These are phyloP conservation scores for Bacidia rubella DNA, from an alignment of 495 filamentous ascomycete species.

Conservation along the genomic window DNA sequence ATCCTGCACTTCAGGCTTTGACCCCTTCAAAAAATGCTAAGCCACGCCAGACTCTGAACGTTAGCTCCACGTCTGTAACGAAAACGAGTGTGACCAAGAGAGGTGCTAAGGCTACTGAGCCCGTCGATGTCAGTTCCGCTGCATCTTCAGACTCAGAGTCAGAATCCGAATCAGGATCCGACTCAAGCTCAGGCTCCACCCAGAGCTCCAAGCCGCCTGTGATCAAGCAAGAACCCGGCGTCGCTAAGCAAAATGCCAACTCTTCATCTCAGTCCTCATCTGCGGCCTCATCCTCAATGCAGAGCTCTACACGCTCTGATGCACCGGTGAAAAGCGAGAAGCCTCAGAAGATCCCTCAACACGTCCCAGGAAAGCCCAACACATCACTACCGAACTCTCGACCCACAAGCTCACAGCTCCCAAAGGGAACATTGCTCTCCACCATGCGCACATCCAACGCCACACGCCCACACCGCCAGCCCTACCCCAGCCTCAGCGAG, in stretches of 20 bases:
- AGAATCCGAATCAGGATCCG: background rate
- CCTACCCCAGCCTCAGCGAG: slow-evolving; percentile 11
- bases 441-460: background rate
- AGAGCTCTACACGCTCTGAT: background rate
- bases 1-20: slow-evolving; percentile 1
- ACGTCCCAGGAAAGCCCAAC: too few relatives aligned
- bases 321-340: too few relatives aligned
- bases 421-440: too few relatives aligned
- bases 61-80: background rate
- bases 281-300: background rate
- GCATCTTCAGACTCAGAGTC: background rate
- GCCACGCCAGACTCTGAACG: background rate
- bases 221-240: background rate
- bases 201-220: background rate
- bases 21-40: background rate
- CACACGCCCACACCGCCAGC: slow-evolving; percentile 4
- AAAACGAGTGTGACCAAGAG: background rate
- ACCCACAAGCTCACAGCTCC: too few relatives aligned
- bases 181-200: background rate
- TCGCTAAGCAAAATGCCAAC: background rate
- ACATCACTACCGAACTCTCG: too few relatives aligned
- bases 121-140: slow-evolving; percentile 3
- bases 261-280: background rate
- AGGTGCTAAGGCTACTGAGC: background rate
- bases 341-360: too few relatives aligned